Evolutionary conservation across 108 stramenopile genomes (phyloP), one percentile per base, ranked within the genome.

Genomic region (Thalassiosira profunda): DNA sequence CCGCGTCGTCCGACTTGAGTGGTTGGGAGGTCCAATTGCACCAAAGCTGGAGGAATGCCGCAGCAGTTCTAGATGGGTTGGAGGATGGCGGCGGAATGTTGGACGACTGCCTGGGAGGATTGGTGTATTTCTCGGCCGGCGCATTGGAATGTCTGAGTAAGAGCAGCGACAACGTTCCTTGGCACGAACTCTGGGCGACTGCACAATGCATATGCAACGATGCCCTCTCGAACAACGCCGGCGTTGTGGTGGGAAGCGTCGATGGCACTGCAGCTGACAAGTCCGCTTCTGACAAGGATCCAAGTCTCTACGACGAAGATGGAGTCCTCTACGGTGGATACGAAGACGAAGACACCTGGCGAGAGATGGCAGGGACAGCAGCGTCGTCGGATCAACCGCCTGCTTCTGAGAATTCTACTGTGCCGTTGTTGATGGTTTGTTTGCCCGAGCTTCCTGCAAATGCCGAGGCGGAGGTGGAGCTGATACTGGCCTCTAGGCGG

Each of bases 11-110:
- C 24, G 72, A 60, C 25, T 29, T 63, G 6, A 52, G 28, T 40
- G 58, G 51, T 9, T 94, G 90, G 89, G 66, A 57, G 18, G 29
- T 67, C 35, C 88, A 94, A 67, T 41, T 94, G 45, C 64, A 81
- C 43, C 93, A 90, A 69, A 86, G 88, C 47, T 94, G 93, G 93
- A 90, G 38, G 38, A 94, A 94, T 80, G 74, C 86, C 3, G 90
- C 93, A n/a, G 37, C 77, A 29, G 87, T 91, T 1, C 45, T 94
- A 37, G 93, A 94, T 81, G 85, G 87, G 6, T 60, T 94, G 25
- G 82, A 91, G 23, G 88, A 84, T 42, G 83, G 83, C 31, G 70
- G 69, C 15, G 75, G 76, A n/a, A 79, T 70, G n/a, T 72, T 94
- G 47, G 76, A 86, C 2, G 62, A 86, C 70, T 56, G 79, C 21